Evolutionary conservation across 306 rosid species (phyloP).

Genomic region (Psophocarpus tetragonolobus): DNA sequence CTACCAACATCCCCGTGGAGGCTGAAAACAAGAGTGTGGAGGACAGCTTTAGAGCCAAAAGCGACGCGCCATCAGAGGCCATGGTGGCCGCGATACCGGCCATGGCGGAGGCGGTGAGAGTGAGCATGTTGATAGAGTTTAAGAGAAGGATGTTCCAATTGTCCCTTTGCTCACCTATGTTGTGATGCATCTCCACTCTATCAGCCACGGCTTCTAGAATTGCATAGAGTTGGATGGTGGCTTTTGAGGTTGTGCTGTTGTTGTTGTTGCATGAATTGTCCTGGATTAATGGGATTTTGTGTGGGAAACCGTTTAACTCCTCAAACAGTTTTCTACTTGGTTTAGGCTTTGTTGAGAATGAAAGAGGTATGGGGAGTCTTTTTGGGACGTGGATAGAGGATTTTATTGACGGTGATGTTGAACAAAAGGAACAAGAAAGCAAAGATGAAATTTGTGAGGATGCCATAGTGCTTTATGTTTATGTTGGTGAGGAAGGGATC

Average conservation of each 20-base stretch:
- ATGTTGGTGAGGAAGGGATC: background rate
- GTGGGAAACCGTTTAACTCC: conserved; percentile 43
- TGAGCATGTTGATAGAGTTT: conserved; percentile 79
- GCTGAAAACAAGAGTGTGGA: conserved; percentile 68
- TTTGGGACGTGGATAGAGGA: conserved; percentile 59
- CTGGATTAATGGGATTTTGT: conserved; percentile 21
- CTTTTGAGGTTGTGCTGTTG: conserved; percentile 5
- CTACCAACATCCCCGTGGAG: conserved; percentile 62
- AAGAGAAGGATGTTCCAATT: conserved; percentile 80
- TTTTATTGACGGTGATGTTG: conserved; percentile 32
- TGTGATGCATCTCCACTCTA: conserved; percentile 76
- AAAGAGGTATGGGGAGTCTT: conserved; percentile 38
- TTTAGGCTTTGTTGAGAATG: conserved; percentile 15
- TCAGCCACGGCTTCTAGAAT: conserved; percentile 66
- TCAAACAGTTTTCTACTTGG: conserved; percentile 45
- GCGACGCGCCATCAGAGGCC: conserved; percentile 30
- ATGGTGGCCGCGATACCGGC: conserved; percentile 52
- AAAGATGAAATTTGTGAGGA: conserved; percentile 47
- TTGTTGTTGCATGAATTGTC: background rate
- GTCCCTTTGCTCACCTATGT: conserved; percentile 62
- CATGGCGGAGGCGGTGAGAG: conserved; percentile 70
- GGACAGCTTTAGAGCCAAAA: conserved; percentile 54
- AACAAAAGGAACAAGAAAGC: conserved; percentile 33
- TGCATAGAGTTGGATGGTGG: conserved; percentile 51
- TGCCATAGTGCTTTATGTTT: conserved; percentile 42